Base-by-base conservation (phyloP, 306 rosid species). In the Coriaria nepalensis region DNA sequence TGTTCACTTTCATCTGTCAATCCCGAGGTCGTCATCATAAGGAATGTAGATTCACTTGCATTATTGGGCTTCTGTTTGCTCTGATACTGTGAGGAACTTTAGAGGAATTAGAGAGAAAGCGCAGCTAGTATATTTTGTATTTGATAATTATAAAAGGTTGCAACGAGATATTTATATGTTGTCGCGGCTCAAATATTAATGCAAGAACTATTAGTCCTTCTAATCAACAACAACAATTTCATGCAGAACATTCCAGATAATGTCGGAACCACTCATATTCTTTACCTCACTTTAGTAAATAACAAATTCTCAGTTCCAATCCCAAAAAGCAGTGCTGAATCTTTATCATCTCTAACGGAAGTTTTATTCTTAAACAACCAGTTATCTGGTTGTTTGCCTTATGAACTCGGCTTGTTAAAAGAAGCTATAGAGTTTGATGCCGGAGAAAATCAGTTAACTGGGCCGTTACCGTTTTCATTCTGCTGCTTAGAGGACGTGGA, bases 161-260 rank as follows among this genome's bases (percentile, higher is more conserved):
- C n/a, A n/a, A n/a, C n/a, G n/a, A n/a, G n/a, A n/a, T n/a, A n/a
- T n/a, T n/a, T n/a, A n/a, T n/a, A n/a, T n/a, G n/a, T n/a, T n/a
- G n/a, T n/a, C n/a, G n/a, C 94, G 4, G 79, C 93, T 5, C 70
- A 72, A 45, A 67, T 80, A 8, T 83, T 87, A 69, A 60, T 56
- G 0, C 83, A 80, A 52, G 70, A 83, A 20, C 93, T 87, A 10
- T 61, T 80, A 44, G 77, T 55, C 6, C 85, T 88, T 12, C 81
- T 88, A 58, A 66, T 88, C 64, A 88, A 88, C 84, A 64, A 87
- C 93, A 87, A 87, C 51, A 8, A 73, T 15, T 80, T 87, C 67
- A 71, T 65, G 65, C 81, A 63, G 40, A 67, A 38, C 4, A 71
- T 87, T 43, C 93, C 94, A 4, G 75, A 69, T 43, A 68, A 73